phyloP scores from a whole-genome alignment of 495 filamentous ascomycete genomes.

The Chaetomium cochliodes region DNA sequence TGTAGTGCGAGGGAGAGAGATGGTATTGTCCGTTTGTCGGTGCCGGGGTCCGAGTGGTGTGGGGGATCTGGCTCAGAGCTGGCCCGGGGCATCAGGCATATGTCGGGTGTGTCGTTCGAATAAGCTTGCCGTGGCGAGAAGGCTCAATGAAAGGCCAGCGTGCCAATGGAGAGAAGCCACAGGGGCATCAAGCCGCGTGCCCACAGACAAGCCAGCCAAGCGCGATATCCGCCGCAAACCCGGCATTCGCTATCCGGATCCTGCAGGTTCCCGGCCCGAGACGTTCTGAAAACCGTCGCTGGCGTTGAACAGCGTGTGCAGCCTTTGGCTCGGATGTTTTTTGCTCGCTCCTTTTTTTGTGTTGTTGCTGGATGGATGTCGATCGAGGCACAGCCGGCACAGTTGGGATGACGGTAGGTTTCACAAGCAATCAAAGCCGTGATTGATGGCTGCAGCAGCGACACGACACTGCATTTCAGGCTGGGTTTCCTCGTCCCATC shows the following conservation, averaged over 20 bases:
- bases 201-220: slow-evolving; percentile 9
- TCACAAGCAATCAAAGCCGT: slow-evolving; percentile 4
- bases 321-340: background rate
- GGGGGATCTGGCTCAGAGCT: slow-evolving; percentile 9
- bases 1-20: slow-evolving; percentile 4
- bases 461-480: slow-evolving; percentile 4
- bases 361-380: slow-evolving; percentile 7
- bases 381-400: slow-evolving; percentile 16
- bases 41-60: background rate
- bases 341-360: background rate
- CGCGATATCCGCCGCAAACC: slow-evolving; percentile 2
- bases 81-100: slow-evolving; percentile 10
- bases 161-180: slow-evolving; percentile 26
- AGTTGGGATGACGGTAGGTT: background rate
- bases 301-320: slow-evolving; percentile 4
- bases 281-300: background rate
- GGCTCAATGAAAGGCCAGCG: slow-evolving; percentile 16
- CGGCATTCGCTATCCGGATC: slow-evolving; percentile 17
- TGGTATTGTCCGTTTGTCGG: slow-evolving; percentile 11
- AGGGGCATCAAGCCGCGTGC: slow-evolving; percentile 13
- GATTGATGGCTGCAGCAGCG: slow-evolving; percentile 2
- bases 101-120: slow-evolving; percentile 18
- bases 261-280: slow-evolving; percentile 10
- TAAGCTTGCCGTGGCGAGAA: slow-evolving; percentile 22
- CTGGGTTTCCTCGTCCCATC: background rate